These are phyloP conservation scores for Microthyrium microscopicum DNA, from an alignment of 2,329 filamentous ascomycete species.

Conservation along the genomic window DNA sequence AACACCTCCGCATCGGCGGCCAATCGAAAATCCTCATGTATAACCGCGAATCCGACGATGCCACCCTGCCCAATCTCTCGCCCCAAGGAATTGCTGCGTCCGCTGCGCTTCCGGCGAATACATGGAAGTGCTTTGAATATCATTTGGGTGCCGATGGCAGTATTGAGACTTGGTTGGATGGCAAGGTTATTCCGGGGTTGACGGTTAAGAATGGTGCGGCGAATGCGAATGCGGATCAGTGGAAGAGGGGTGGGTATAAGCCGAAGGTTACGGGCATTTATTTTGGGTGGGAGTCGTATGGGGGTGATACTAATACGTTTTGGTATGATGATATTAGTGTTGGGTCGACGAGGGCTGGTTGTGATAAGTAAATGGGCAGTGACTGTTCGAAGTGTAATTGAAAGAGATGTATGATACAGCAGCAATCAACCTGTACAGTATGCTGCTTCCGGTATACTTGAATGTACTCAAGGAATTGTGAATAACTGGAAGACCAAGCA, in stretches of 20 bases:
- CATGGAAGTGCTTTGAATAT: constrained; percentile 46
- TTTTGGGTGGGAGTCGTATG: constrained; percentile 48
- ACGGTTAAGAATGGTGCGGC: constrained; percentile 29
- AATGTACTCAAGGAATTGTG: too few species aligned
- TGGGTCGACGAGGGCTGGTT: constrained; percentile 32
- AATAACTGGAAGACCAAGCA: too few species aligned
- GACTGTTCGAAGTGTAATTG: too few species aligned
- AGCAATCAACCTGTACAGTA: too few species aligned
- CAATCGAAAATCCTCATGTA: constrained; percentile 46
- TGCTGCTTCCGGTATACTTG: too few species aligned
- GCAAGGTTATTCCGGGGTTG: constrained; percentile 33
- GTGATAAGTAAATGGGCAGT: too few species aligned
- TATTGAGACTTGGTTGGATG: constrained; percentile 45
- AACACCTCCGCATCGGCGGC: constrained; percentile 45
- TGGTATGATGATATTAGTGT: constrained; percentile 46
- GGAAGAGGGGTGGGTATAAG: constrained; percentile 32
- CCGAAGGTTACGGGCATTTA: constrained; percentile 39
- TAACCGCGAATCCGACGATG: constrained; percentile 46
- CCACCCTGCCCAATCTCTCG: constrained; percentile 43
- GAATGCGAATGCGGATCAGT: constrained; percentile 36
- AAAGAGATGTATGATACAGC: too few species aligned
- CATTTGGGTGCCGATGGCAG: constrained; percentile 40
- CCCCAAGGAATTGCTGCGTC: constrained; percentile 42
- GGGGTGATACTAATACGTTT: constrained; percentile 42
- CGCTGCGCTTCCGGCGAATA: constrained; percentile 30